These are phyloP conservation scores for Sphaerulina populicola DNA, from an alignment of 2,329 filamentous ascomycete genomes.

Conservation along the genomic window DNA sequence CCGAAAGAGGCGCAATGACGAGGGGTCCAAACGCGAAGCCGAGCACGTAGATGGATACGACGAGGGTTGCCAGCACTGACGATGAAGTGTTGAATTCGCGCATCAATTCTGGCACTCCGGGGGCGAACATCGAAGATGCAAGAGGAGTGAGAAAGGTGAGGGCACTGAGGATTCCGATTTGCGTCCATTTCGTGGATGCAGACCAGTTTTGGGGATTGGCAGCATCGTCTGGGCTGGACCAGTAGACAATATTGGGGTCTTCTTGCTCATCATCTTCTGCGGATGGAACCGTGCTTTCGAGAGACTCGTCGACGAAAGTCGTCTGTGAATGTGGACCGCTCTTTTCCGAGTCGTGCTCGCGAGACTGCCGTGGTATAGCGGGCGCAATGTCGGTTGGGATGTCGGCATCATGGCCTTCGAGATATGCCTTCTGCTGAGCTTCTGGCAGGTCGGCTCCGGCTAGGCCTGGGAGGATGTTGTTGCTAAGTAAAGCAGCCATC, in stretches of 20 bases:
- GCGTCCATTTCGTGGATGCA: constrained; percentile 38
- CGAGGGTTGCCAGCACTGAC: constrained; percentile 51
- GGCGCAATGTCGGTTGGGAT: constrained; percentile 20
- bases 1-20: constrained; percentile 36
- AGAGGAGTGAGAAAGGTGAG: constrained; percentile 47
- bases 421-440: constrained; percentile 31
- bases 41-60: constrained; percentile 57
- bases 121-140: constrained; percentile 57
- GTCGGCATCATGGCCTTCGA: constrained; percentile 36
- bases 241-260: constrained; percentile 50
- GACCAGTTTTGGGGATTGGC: constrained; percentile 56
- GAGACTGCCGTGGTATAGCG: background rate
- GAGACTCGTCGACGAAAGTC: background rate
- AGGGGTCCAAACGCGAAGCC: constrained; percentile 43
- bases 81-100: constrained; percentile 51
- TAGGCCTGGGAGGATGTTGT: constrained; percentile 5
- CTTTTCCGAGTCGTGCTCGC: constrained; percentile 1
- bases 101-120: constrained; percentile 56
- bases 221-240: constrained; percentile 48
- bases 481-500: constrained; percentile 7
- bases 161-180: constrained; percentile 42
- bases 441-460: constrained; percentile 22
- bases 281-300: background rate
- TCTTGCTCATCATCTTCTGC: constrained; percentile 26
- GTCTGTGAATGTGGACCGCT: background rate